Evolutionary conservation across 1,284 basidiomycete genomes (phyloP), one percentile per base, ranked within the genome.

Genomic region (Waitea zeae): DNA sequence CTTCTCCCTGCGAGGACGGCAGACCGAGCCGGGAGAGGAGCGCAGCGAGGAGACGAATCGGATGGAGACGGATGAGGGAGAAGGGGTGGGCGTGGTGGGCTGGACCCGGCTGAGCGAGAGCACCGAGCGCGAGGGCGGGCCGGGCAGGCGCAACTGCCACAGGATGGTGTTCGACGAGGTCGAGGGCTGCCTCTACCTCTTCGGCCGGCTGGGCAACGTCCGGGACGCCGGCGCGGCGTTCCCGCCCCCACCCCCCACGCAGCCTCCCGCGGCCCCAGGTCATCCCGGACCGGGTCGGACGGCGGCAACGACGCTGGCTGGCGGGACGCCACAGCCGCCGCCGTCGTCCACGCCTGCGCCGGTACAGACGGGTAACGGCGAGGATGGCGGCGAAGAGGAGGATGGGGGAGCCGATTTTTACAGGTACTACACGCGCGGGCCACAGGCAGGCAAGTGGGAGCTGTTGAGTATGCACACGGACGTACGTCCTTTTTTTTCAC

Each of bases 101-200:
- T 88, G 84, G 84, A 56, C 56, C 4, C 44, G 71, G 17, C 57
- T 86, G 34, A 73, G 69, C 37, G 53, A 59, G 20, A 64, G 61
- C 33, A 76, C 64, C 2, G 46, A 56, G 26, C 72, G 77, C 30
- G 56, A 58, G 36, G 67, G 73, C 35, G 80, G 78, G 0, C 84
- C 83, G 2, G 66, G 70, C 3, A 64, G 79, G 3, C 57, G 83
- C 18, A 74, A 75, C 20, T 87, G 83, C 47, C 84, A 87, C 49
- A 81, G 80, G 54, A 84, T 86, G 78, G 72, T 71, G 12, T 80
- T 82, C 43, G 47, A 56, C 61, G 13, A 67, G 64, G 49, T 77
- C 69, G 0, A 77, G 77, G 2, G 22, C 7, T 64, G 60, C 41
- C 75, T 88, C 15, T 88, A 84, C 50, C 48, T 88, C 1, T 51